Evolutionary conservation across 352 stramenopile species (phyloP).

Genomic region (Pythium chondricola): DNA sequence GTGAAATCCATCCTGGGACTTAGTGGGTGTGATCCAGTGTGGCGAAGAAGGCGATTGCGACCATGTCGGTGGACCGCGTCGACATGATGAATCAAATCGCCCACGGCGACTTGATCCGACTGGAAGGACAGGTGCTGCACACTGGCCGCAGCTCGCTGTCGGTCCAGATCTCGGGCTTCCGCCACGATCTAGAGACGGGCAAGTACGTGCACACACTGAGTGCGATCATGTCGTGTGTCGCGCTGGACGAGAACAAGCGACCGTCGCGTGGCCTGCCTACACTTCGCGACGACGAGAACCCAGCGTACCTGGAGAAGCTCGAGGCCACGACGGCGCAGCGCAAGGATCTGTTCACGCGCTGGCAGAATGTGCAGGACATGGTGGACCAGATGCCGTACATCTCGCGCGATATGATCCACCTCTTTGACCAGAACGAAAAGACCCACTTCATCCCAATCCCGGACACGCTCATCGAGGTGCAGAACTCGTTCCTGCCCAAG

Average conservation of each 20-base stretch:
- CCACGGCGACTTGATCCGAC: slow-evolving; percentile 52
- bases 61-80: slow-evolving; percentile 62
- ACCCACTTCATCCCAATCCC: slow-evolving; percentile 44
- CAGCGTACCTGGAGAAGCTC: slow-evolving; percentile 40
- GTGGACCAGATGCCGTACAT: slow-evolving; percentile 56
- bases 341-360: slow-evolving; percentile 52
- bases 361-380: slow-evolving; percentile 57
- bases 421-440: slow-evolving; percentile 33
- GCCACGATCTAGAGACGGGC: slow-evolving; percentile 57
- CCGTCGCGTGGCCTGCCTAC: slow-evolving; percentile 44
- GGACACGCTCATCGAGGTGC: slow-evolving; percentile 64
- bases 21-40: slow-evolving; percentile 25
- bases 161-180: slow-evolving; percentile 60
- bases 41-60: slow-evolving; percentile 50
- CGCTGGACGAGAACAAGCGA: slow-evolving; percentile 57
- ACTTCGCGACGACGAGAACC: slow-evolving; percentile 31
- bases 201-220: slow-evolving; percentile 62
- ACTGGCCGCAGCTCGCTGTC: slow-evolving; percentile 51
- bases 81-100: slow-evolving; percentile 60
- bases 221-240: slow-evolving; percentile 68
- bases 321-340: slow-evolving; percentile 52
- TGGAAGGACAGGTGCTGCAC: slow-evolving; percentile 59
- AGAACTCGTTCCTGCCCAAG: slow-evolving; percentile 69
- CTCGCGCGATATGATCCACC: slow-evolving; percentile 52
- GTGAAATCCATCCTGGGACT: neutral